These are phyloP conservation scores for Symbiodinium pilosum DNA, from an alignment of 73 alveolate genomes.

Conservation along the genomic window DNA sequence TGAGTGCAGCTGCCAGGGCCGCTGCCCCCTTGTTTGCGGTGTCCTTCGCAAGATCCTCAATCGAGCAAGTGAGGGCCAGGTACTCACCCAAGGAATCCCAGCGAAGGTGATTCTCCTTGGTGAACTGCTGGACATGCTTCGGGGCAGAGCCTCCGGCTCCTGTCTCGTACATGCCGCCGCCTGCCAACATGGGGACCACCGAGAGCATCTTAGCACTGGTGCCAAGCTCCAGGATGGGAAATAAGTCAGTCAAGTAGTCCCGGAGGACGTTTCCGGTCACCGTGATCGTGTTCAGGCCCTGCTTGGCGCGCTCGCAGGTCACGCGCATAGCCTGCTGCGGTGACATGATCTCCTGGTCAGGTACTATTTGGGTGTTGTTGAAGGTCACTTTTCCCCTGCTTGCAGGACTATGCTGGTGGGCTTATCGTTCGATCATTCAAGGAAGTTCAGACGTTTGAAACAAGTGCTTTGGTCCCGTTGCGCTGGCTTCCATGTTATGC, in stretches of 20 bases:
- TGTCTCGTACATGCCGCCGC: conserved; percentile 95
- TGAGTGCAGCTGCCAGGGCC: conserved; percentile 28
- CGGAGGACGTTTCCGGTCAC: conserved; percentile 91
- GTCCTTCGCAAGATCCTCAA: conserved; percentile 64
- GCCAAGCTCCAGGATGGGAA: conserved; percentile 89
- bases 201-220: conserved; percentile 94
- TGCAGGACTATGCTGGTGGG: no score
- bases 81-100: conserved; percentile 93
- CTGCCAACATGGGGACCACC: conserved; percentile 89
- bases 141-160: conserved; percentile 95
- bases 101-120: conserved; percentile 88
- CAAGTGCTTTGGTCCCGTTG: no score
- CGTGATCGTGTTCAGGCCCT: conserved; percentile 87
- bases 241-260: conserved; percentile 82
- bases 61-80: conserved; percentile 57
- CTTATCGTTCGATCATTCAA: no score
- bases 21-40: conserved; percentile 28
- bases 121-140: conserved; percentile 94
- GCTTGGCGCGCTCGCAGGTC: conserved; percentile 78
- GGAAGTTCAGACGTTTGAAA: no score
- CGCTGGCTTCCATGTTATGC: no score
- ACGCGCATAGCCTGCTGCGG: conserved; percentile 87
- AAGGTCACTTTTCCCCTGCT: no score
- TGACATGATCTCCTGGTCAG: conserved; percentile 36
- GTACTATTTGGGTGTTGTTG: no score